A percentile compares a stretch with the other conserved stretches of the same genome.
These are phyloP conservation scores for Diaporthe eres DNA, from an alignment of 2,329 filamentous ascomycete species.

Conservation along the genomic window DNA sequence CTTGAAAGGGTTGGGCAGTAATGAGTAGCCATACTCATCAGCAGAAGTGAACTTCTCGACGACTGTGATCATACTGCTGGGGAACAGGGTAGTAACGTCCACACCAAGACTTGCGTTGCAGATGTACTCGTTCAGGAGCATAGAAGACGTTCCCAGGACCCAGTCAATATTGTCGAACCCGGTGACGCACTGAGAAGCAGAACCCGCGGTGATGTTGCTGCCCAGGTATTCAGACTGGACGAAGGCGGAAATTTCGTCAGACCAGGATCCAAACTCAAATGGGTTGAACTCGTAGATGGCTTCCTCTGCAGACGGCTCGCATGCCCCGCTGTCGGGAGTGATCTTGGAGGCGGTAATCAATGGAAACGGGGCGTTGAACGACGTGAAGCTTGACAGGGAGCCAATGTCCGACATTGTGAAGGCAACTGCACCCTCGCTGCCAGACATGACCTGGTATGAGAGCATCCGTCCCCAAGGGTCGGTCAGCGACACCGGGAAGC, in stretches of 20 bases:
- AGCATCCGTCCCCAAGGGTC: constrained; percentile 40
- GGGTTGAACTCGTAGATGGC: constrained; percentile 60
- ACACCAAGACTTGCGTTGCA: constrained; percentile 37
- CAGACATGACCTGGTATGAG: constrained; percentile 37
- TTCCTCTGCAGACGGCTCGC: constrained; percentile 45
- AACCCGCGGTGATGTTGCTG: constrained; percentile 51
- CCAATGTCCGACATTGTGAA: constrained; percentile 34
- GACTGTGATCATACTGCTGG: constrained; percentile 43
- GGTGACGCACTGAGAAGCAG: constrained; percentile 51
- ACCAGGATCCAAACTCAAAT: constrained; percentile 62
- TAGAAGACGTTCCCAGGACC: constrained; percentile 59
- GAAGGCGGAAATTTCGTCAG: constrained; percentile 54
- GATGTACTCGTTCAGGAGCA: constrained; percentile 53
- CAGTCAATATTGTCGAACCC: constrained; percentile 65
- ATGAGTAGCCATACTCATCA: constrained; percentile 41
- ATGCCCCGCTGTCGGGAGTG: constrained; percentile 39
- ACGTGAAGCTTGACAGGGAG: constrained; percentile 37
- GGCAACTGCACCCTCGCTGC: constrained; percentile 27
- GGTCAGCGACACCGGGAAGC: constrained; percentile 38
- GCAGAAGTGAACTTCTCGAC: constrained; percentile 48
- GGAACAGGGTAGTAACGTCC: constrained; percentile 34
- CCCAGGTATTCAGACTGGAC: constrained; percentile 58
- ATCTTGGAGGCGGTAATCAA: constrained; percentile 44
- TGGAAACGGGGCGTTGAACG: constrained; percentile 41
- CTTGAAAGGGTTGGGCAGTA: constrained; percentile 60